Evolutionary conservation across 192 early-diverging fungal genomes (phyloP).

Genomic region (Lobosporangium transversale): DNA sequence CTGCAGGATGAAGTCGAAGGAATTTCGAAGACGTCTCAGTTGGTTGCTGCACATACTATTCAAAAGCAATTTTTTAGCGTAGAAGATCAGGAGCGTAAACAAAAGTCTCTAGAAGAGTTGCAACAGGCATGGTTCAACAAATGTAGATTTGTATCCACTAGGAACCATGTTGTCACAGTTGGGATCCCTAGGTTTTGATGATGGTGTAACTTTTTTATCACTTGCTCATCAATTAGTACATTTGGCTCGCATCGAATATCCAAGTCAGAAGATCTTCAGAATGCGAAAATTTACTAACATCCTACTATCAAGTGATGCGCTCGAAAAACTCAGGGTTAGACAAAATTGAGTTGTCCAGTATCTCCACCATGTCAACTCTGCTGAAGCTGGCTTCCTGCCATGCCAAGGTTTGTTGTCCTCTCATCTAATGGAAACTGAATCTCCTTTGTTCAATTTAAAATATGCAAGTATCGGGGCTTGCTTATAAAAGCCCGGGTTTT

Average conservation of each 20-base stretch:
- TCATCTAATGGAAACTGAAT: not conserved
- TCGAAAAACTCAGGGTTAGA: conserved; percentile 10
- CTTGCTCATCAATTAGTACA: too few species aligned
- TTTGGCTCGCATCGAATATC: conserved; percentile 22
- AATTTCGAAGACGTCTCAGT: conserved; percentile 4
- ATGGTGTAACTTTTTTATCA: too few species aligned
- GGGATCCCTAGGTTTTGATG: too few species aligned
- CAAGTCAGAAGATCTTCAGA: conserved; percentile 26
- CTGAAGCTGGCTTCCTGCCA: conserved; percentile 29
- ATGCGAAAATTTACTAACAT: conserved; percentile 15
- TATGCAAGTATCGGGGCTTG: too few species aligned
- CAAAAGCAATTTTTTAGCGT: not conserved
- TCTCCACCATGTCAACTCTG: conserved; percentile 36
- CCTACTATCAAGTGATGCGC: conserved; percentile 40
- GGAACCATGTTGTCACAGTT: too few species aligned
- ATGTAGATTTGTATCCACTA: too few species aligned
- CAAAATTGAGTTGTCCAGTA: conserved; percentile 9
- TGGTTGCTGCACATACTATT: conserved; percentile 8
- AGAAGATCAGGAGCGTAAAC: too few species aligned
- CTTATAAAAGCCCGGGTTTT: not conserved
- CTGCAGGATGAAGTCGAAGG: conserved; percentile 24
- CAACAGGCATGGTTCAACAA: too few species aligned
- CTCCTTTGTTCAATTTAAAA: too few species aligned
- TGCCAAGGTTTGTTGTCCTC: conserved; percentile 20
- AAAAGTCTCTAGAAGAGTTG: too few species aligned